These are phyloP conservation scores for Talaromyces sp. DNA, from an alignment of 2,329 filamentous ascomycete species.

Conservation along the genomic window DNA sequence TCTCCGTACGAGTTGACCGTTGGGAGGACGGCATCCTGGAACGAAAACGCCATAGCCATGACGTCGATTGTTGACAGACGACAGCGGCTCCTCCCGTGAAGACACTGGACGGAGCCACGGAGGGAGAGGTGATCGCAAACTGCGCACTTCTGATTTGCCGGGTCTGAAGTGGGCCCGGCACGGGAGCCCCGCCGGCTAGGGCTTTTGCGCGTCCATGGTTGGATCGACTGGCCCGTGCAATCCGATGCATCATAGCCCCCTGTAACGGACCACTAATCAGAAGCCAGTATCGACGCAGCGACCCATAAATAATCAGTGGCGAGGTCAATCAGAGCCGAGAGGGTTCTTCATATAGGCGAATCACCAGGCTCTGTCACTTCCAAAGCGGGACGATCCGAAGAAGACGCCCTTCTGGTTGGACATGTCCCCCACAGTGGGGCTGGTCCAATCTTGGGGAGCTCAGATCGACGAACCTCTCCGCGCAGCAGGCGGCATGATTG, in stretches of 20 bases:
- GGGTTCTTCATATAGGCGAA: background rate
- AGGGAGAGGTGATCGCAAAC: background rate
- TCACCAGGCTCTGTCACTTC: background rate
- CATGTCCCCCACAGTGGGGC: background rate
- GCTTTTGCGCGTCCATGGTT: background rate
- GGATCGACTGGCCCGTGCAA: background rate
- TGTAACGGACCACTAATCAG: background rate
- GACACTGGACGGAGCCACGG: background rate
- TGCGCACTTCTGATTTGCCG: background rate
- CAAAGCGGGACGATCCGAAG: conserved; percentile 2
- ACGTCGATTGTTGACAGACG: background rate
- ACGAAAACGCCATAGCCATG: background rate
- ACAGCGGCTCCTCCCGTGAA: background rate
- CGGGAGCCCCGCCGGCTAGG: background rate
- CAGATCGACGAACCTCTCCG: conserved; percentile 10
- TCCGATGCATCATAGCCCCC: background rate
- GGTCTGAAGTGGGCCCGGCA: background rate
- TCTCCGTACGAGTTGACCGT: no score
- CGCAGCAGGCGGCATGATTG: background rate
- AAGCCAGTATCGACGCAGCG: background rate
- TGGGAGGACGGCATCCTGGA: background rate
- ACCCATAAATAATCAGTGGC: background rate
- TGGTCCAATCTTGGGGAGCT: conserved; percentile 7
- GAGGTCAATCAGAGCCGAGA: background rate
- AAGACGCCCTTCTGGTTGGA: background rate